Base-by-base conservation (phyloP, 352 stramenopile genomes). In the Globisporangium splendens region DNA sequence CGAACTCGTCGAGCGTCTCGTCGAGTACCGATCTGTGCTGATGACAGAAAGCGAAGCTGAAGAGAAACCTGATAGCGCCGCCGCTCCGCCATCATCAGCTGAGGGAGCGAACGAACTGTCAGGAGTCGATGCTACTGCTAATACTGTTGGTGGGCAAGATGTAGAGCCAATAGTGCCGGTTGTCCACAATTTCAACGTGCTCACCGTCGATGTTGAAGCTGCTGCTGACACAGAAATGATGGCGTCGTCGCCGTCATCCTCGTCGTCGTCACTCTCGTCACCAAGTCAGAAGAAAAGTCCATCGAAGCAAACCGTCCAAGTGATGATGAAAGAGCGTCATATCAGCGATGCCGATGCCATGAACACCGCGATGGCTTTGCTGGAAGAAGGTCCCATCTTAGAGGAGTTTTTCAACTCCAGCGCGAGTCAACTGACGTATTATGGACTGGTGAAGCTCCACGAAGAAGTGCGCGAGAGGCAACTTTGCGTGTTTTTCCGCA, bases 401-500 rank as follows among this genome's bases (percentile, higher is more conserved):
- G 76, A 98, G 24, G 65, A 87, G 15, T 99, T 99, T 65, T 89
- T 99, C 22, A 82, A 86, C 31, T 64, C 70, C 8, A 96, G 91
- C 15, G 79, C 82, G 28, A 97, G 91, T 53, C 96, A 99, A 72
- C 70, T 99, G 39, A 98, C 96, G 38, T 97, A 98, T 60, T 92
- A 95, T 59, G 96, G 95, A 14, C 79, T 99, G 18, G 66, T 90
- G 15, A 86, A 93, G 63, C 73, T 99, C 18, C 92, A 98, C 63
- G 86, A 97, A 70, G 75, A 95, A 20, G 44, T 99, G 8, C 77
- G 83, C 11, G 87, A 98, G 54, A 83, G 93, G 21, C 75, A 97
- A 56, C 72, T 99, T 20, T 94, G 76, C 20, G 93, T 98, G 13
- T 99, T 99, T 71, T 99, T 99, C 66, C 94, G 97, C 20, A 99